Base-by-base conservation (phyloP, 805 yeast species). In the Brettanomyces bruxellensis region DNA sequence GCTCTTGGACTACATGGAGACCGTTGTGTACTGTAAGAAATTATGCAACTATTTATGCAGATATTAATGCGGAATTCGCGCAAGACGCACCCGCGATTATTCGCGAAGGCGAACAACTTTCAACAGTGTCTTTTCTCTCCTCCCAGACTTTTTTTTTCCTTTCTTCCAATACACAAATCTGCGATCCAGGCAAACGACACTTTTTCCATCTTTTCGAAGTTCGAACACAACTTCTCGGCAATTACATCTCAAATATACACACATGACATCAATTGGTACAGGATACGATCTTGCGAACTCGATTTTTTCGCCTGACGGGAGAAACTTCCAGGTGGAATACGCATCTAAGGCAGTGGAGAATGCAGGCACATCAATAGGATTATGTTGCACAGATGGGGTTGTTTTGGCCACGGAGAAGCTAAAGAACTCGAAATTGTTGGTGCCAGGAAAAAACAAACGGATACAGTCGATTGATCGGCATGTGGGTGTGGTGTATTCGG, bases 221-320 rank as follows among this genome's bases (percentile, higher is more conserved):
- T 28, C 9, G 32, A 28, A 28, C 11, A 28, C 32, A 28, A 6
- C 4, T 7, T 40, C 7, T 28, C n/a, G 7, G 5, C 36, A 11
- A 25, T 5, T 23, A 8, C 23, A n/a, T n/a, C 13, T 34, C 30
- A 36, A 43, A 48, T 40, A 39, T 11, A 4, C 8, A 25, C 30
- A 34, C 39, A 44, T 55, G 69, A 85, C 98, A 37, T 93, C 99
- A 41, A 90, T 93, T 57, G 99, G 99, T 57, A 93, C 99, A 28
- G 99, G 99, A 18, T 93, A 93, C 79, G 99, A 93, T 75, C 81
- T 93, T 61, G 88, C 97, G 34, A 93, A 93, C 72, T 83, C 95
- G 69, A 96, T 91, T 51, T 93, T 93, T 70, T 81, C 88, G 47
- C 91, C 91, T 47, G 96, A 88, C 64, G 95, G 95, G 38, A 78